phyloP scores from a whole-genome alignment of 2,329 filamentous ascomycete species.

The Colletotrichum siamense region DNA sequence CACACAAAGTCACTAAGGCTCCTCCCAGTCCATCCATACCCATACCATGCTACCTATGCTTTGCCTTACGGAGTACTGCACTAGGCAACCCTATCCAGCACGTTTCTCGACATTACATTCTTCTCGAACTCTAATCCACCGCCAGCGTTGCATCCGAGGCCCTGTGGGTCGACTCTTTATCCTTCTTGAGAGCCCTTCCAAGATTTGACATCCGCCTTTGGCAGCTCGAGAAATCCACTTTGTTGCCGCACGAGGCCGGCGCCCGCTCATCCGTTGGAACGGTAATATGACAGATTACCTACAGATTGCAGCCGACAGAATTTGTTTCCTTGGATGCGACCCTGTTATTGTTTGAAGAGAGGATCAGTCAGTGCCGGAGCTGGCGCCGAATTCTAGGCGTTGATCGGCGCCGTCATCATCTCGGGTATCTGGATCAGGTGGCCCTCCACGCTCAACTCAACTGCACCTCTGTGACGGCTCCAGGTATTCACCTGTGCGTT shows the following conservation, averaged over 20 bases:
- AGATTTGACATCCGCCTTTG: neutral
- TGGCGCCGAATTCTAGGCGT: slow-evolving; percentile 3
- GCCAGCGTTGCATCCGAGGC: slow-evolving; percentile 13
- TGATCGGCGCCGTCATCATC: slow-evolving; percentile 25
- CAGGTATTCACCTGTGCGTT: slow-evolving; percentile 15
- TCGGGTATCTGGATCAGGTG: slow-evolving; percentile 24
- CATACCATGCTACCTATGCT: neutral
- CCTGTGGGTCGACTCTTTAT: neutral
- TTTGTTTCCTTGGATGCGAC: slow-evolving; percentile 17
- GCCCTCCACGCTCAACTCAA: slow-evolving; percentile 17
- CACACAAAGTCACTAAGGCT: neutral
- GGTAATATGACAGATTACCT: slow-evolving; percentile 16
- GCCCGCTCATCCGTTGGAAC: slow-evolving; percentile 9
- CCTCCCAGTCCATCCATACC: neutral
- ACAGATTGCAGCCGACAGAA: slow-evolving; percentile 6
- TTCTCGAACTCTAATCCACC: slow-evolving; percentile 4
- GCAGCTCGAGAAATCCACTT: slow-evolving; percentile 14
- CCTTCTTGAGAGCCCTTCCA: neutral
- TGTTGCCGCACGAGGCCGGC: slow-evolving; percentile 7
- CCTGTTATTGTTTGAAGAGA: slow-evolving; percentile 9
- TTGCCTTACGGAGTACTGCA: neutral
- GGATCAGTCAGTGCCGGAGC: slow-evolving; percentile 22
- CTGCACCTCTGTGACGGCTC: slow-evolving; percentile 7
- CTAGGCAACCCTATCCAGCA: slow-evolving; percentile 2
- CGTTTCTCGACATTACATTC: slow-evolving; percentile 1